Base-by-base conservation (phyloP, 768 basidiomycete species). In the Tricholoma saponaceum region DNA sequence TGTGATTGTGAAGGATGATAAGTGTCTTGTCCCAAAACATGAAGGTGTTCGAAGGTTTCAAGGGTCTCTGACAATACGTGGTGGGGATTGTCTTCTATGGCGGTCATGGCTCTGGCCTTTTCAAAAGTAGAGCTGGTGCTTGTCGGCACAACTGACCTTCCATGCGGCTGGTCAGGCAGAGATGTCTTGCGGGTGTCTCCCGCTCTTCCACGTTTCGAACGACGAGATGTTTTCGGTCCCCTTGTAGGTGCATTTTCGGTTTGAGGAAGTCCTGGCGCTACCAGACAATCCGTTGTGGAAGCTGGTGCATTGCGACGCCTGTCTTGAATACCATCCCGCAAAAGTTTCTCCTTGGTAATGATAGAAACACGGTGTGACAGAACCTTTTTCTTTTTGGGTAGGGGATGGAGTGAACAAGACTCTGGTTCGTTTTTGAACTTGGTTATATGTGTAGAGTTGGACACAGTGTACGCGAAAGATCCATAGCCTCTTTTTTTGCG, bases 401-500 rank as follows among this genome's bases (percentile, higher is more conserved):
- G 26, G 25, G 46, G n/a, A 13, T 13, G 13, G 46, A 16, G 1
- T 16, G 55, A 37, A 10, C 23, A 22, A 7, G 13, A 14, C 3
- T 26, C n/a, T 25, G 25, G 32, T 22, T 13, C 7, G 9, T 13
- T 14, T 35, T n/a, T 32, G 28, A 25, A 9, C 44, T 46, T 25
- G 2, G 18, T 46, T 7, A 8, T 2, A 9, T 6, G 41, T 2
- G 47, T 5, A 16, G 47, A 28, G 47, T 3, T 8, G 16, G 47
- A 9, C 26, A 28, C 16, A 9, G 7, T 50, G n/a, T 30, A 50
- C 30, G 16, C 26, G 8, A 30, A 50, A 28, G 47, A 30, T 20
- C 32, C 12, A 49, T 57, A 66, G n/a, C 64, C 64, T 44, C 58
- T 60, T 32, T 54, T 55, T 26, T 20, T 54, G 25, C 51, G 60